phyloP scores from a whole-genome alignment of 129 eudicot genomes.

The Helichrysum umbraculigerum region DNA sequence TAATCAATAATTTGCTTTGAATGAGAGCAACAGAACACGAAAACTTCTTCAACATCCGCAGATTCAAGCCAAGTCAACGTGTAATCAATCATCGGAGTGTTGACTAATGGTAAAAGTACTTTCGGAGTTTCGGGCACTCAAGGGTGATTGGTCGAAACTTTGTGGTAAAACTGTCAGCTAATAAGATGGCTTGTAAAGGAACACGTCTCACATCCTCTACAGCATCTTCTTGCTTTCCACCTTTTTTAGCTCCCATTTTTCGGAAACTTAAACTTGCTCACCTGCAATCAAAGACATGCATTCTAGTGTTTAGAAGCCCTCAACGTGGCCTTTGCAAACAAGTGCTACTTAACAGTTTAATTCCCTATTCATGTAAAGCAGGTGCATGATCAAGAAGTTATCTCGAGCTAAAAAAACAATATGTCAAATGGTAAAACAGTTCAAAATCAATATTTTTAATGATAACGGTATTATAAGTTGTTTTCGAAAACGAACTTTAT shows the following conservation, averaged over 20 bases:
- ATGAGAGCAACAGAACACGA: constrained; percentile 92
- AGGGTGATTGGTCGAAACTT: constrained; percentile 92
- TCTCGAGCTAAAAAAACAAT: neutral
- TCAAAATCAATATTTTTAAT: too few relatives aligned
- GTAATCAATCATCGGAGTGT: constrained; percentile 92
- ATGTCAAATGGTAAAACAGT: too few relatives aligned
- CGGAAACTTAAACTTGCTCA: constrained; percentile 6
- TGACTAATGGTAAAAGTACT: constrained; percentile 74
- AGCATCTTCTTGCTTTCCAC: constrained; percentile 55
- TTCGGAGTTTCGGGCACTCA: constrained; percentile 98
- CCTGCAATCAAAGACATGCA: constrained; percentile 12
- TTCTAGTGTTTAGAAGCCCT: neutral
- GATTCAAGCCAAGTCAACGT: constrained; percentile 96
- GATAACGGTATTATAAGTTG: too few relatives aligned
- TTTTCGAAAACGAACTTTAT: too few relatives aligned
- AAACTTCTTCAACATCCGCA: constrained; percentile 88
- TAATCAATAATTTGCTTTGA: constrained; percentile 76
- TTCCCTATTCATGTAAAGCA: neutral
- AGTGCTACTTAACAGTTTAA: neutral
- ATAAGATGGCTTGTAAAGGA: constrained; percentile 79
- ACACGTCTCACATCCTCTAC: constrained; percentile 71
- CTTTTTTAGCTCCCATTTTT: constrained; percentile 71
- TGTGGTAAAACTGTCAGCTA: constrained; percentile 93
- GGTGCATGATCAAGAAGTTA: neutral
- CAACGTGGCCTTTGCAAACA: neutral